Conservation (phyloP, 2,329 filamentous ascomycete genomes). For the Penicillium frequentans region DNA sequence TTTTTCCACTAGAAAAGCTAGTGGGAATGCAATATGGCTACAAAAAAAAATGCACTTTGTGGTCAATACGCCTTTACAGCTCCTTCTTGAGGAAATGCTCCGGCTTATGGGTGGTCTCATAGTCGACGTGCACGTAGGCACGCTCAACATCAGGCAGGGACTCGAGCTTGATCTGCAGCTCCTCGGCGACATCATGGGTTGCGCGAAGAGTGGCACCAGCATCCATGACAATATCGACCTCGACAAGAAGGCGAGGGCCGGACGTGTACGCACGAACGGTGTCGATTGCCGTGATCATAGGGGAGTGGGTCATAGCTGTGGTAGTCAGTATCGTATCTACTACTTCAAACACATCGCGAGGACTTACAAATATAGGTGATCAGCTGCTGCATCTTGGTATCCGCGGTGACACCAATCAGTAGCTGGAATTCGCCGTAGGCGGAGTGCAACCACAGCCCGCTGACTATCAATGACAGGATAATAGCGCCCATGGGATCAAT, state of each 20-base stretch:
- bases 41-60: background rate
- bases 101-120: slow-evolving; percentile 92
- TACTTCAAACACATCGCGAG: background rate
- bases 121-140: slow-evolving; percentile 96
- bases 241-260: slow-evolving; percentile 83
- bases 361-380: slow-evolving; percentile 84
- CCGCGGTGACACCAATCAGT: slow-evolving; percentile 84
- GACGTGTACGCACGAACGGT: slow-evolving; percentile 93
- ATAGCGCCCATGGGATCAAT: slow-evolving; percentile 92
- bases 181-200: slow-evolving; percentile 92
- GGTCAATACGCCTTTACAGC: slow-evolving; percentile 38
- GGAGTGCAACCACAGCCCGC: slow-evolving; percentile 77
- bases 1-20: background rate
- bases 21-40: background rate
- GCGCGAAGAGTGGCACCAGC: slow-evolving; percentile 68
- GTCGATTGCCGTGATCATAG: slow-evolving; percentile 79
- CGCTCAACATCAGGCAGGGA: slow-evolving; percentile 87
- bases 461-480: slow-evolving; percentile 75
- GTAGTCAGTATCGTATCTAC: slow-evolving; percentile 6
- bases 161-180: slow-evolving; percentile 91
- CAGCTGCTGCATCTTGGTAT: slow-evolving; percentile 82
- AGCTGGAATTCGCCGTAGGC: slow-evolving; percentile 88
- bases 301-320: slow-evolving; percentile 77
- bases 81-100: slow-evolving; percentile 75
- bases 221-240: slow-evolving; percentile 96